phyloP scores from a whole-genome alignment of 2,329 filamentous ascomycete genomes.

The Stachybotrys chlorohalonatus region DNA sequence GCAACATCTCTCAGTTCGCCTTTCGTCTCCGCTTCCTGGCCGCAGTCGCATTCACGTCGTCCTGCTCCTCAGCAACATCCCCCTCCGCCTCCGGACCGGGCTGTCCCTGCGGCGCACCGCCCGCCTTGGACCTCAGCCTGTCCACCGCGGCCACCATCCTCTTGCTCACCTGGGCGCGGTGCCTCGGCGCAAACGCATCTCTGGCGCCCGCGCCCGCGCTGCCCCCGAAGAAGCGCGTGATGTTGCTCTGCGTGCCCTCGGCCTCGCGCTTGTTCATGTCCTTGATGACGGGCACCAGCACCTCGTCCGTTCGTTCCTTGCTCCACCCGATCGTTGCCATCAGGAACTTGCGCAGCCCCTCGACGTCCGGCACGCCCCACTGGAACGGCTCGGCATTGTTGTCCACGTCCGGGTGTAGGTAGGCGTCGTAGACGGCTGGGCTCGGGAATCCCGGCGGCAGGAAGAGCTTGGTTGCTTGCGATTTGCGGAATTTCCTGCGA shows the following conservation, averaged over 20 bases:
- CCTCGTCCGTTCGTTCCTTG: constrained; percentile 86
- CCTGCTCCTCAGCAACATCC: constrained; percentile 7
- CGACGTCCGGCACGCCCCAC: constrained; percentile 92
- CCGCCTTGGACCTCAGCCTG: constrained; percentile 41
- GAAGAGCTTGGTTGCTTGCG: constrained; percentile 77
- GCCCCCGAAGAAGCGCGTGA: constrained; percentile 85
- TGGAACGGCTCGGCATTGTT: constrained; percentile 68
- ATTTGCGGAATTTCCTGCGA: constrained; percentile 75
- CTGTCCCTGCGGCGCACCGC: constrained; percentile 13
- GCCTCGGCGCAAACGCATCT: constrained; percentile 62
- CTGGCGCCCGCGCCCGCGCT: constrained; percentile 57
- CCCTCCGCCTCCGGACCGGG: constrained; percentile 8
- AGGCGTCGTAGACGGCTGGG: constrained; percentile 69
- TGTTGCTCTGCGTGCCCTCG: constrained; percentile 92
- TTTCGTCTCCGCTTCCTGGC: constrained; percentile 4
- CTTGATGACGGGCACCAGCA: constrained; percentile 86
- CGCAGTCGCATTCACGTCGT: constrained; percentile 1
- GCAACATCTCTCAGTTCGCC: background rate
- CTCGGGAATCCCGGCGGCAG: constrained; percentile 74
- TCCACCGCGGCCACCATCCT: constrained; percentile 69
- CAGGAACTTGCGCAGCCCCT: constrained; percentile 72
- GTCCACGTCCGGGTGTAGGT: constrained; percentile 81
- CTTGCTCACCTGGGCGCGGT: constrained; percentile 55
- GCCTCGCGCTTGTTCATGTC: constrained; percentile 86
- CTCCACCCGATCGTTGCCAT: constrained; percentile 92